phyloP scores from a whole-genome alignment of 768 basidiomycete genomes.

The Agrocybe pediades region DNA sequence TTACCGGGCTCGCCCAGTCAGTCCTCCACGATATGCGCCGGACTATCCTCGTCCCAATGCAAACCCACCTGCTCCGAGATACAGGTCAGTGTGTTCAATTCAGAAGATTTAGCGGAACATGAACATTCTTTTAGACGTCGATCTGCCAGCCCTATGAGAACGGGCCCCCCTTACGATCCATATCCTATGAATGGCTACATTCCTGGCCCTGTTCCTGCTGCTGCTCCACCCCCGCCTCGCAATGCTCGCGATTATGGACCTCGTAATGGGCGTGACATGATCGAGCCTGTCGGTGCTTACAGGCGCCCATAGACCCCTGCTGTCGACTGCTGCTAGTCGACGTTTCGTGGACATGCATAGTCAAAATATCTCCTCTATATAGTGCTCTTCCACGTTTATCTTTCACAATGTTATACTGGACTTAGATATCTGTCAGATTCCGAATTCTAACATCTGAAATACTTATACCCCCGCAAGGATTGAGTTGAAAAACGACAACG shows the following conservation, averaged over 20 bases:
- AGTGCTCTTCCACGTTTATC: too few relatives aligned
- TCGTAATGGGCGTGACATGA: slow-evolving; percentile 47
- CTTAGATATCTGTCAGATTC: too few relatives aligned
- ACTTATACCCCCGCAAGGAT: too few relatives aligned
- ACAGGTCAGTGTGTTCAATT: slow-evolving; percentile 32
- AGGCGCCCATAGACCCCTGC: slow-evolving; percentile 34
- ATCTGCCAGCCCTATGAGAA: slow-evolving; percentile 68
- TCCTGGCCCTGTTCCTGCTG: slow-evolving; percentile 36
- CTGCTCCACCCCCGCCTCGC: slow-evolving; percentile 32
- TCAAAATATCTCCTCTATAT: not conserved
- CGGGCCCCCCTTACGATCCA: slow-evolving; percentile 54
- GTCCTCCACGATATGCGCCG: slow-evolving; percentile 50
- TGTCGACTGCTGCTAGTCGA: slow-evolving; percentile 3
- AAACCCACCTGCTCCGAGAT: slow-evolving; percentile 46
- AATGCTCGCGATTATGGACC: slow-evolving; percentile 48
- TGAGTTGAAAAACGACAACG: too few relatives aligned
- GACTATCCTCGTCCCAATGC: slow-evolving; percentile 55
- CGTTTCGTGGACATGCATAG: slow-evolving; percentile 9
- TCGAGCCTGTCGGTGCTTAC: slow-evolving; percentile 41
- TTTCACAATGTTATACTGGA: too few relatives aligned
- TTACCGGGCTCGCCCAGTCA: slow-evolving; percentile 55
- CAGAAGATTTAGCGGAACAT: not conserved
- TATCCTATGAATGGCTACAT: slow-evolving; percentile 56
- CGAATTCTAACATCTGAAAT: too few relatives aligned
- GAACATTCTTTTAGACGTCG: slow-evolving; percentile 51